Conservation (phyloP, 2,329 filamentous ascomycete genomes). For the Fusarium burgessii region DNA sequence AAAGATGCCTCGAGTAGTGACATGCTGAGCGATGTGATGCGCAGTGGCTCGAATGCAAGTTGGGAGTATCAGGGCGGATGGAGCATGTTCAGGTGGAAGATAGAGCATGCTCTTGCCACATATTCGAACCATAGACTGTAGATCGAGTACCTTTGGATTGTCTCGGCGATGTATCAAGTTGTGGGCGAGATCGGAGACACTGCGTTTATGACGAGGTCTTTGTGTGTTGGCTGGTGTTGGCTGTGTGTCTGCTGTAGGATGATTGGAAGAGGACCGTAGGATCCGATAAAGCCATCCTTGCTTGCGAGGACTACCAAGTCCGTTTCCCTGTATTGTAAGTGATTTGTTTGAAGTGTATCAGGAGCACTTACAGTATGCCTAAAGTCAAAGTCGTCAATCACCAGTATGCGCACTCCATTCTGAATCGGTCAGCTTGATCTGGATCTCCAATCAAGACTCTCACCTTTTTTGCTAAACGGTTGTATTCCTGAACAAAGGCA, state of each 20-base stretch:
- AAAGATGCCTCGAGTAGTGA: constrained; percentile 69
- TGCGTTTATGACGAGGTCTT: constrained; percentile 59
- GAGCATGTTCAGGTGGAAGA: constrained; percentile 69
- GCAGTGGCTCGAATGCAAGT: constrained; percentile 75
- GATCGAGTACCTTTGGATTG: constrained; percentile 61
- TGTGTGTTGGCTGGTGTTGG: constrained; percentile 3
- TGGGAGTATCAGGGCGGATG: constrained; percentile 68
- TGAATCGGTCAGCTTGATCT: constrained; percentile 44
- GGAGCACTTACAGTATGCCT: constrained; percentile 50
- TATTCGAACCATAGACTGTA: constrained; percentile 71
- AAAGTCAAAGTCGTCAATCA: constrained; percentile 52
- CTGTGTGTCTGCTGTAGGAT: constrained; percentile 15
- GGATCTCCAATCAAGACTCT: not conserved
- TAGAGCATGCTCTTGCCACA: constrained; percentile 73
- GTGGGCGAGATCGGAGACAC: constrained; percentile 66
- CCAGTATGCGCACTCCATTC: constrained; percentile 64
- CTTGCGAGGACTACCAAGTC: constrained; percentile 45
- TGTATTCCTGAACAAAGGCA: constrained; percentile 68
- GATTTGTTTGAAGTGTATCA: not conserved
- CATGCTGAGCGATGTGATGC: constrained; percentile 71
- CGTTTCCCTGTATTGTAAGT: constrained; percentile 40
- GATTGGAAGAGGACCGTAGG: constrained; percentile 47
- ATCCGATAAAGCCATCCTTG: constrained; percentile 55
- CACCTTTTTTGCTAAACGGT: constrained; percentile 70
- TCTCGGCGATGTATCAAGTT: constrained; percentile 60